phyloP scores from a whole-genome alignment of 2,329 filamentous ascomycete genomes.

The Stromatinia cepivora region DNA sequence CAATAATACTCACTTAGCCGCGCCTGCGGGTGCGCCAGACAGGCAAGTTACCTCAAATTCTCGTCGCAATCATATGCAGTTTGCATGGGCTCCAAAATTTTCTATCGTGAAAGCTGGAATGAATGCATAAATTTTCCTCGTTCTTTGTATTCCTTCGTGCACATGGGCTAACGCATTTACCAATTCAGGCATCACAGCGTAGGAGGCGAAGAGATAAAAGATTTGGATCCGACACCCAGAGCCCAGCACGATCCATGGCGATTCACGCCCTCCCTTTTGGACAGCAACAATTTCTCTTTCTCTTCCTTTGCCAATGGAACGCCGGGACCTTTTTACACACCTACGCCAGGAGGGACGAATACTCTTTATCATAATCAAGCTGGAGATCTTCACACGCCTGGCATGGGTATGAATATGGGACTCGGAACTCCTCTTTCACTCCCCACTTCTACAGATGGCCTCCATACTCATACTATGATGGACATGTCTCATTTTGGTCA shows the following conservation, averaged over 20 bases:
- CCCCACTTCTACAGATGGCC: conserved; percentile 63
- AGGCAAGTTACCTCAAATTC: conserved; percentile 29
- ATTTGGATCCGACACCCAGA: conserved; percentile 80
- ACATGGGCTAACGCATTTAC: conserved; percentile 2
- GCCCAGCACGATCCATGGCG: conserved; percentile 79
- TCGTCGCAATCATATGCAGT: not conserved
- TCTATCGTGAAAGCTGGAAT: not conserved
- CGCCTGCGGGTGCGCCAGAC: conserved; percentile 32
- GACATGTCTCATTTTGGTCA: conserved; percentile 65
- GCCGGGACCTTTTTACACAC: conserved; percentile 76
- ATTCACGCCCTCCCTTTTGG: conserved; percentile 85
- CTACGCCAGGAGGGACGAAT: conserved; percentile 78
- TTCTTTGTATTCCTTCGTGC: not conserved
- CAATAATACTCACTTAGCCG: conserved; percentile 39
- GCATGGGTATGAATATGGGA: conserved; percentile 55
- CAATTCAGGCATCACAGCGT: conserved; percentile 36
- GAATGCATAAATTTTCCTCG: not conserved
- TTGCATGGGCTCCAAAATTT: not conserved
- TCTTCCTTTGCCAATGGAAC: conserved; percentile 75
- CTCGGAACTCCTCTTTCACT: conserved; percentile 73
- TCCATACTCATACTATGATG: conserved; percentile 61
- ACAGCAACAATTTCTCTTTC: conserved; percentile 82
- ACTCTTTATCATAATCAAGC: conserved; percentile 81
- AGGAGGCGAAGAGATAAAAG: conserved; percentile 53
- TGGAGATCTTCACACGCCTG: conserved; percentile 83